These are phyloP conservation scores for Camellia sinensis DNA, from an alignment of 148 eudicot genomes.

Conservation along the genomic window DNA sequence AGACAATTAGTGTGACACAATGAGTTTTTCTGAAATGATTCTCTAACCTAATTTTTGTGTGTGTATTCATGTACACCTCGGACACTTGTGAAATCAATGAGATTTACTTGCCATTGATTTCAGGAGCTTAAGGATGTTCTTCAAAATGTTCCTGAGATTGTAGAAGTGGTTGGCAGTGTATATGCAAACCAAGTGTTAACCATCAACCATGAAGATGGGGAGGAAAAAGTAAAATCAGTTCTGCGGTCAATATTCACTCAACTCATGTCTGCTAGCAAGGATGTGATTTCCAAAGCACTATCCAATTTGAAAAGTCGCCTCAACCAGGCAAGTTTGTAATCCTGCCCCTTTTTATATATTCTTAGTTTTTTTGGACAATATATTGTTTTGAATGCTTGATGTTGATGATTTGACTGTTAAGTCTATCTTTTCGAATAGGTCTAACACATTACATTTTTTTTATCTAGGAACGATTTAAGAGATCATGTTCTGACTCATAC, in stretches of 20 bases:
- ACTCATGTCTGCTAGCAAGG: slow-evolving; percentile 78
- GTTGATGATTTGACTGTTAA: neutral
- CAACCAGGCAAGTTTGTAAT: slow-evolving; percentile 29
- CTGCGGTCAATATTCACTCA: slow-evolving; percentile 56
- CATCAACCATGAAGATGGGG: slow-evolving; percentile 40
- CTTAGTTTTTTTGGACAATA: neutral
- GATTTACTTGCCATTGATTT: slow-evolving; percentile 6
- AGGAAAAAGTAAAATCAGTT: slow-evolving; percentile 42
- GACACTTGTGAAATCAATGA: neutral
- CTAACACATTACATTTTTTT: no score
- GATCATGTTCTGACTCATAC: no score
- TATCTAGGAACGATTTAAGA: no score
- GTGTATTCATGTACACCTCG: neutral
- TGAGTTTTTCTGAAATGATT: neutral
- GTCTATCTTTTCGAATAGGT: neutral
- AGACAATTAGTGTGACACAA: no score
- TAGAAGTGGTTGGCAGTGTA: slow-evolving; percentile 58
- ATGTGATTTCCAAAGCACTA: slow-evolving; percentile 47
- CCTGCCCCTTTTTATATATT: neutral
- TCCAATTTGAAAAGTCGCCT: slow-evolving; percentile 61
- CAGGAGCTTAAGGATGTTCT: slow-evolving; percentile 80
- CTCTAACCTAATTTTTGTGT: neutral
- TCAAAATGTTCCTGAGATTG: slow-evolving; percentile 73
- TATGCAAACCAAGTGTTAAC: slow-evolving; percentile 46
- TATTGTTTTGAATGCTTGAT: neutral